These are phyloP conservation scores for Oryza meridionalis DNA, from an alignment of 176 grass and related monocot genomes.

Conservation along the genomic window DNA sequence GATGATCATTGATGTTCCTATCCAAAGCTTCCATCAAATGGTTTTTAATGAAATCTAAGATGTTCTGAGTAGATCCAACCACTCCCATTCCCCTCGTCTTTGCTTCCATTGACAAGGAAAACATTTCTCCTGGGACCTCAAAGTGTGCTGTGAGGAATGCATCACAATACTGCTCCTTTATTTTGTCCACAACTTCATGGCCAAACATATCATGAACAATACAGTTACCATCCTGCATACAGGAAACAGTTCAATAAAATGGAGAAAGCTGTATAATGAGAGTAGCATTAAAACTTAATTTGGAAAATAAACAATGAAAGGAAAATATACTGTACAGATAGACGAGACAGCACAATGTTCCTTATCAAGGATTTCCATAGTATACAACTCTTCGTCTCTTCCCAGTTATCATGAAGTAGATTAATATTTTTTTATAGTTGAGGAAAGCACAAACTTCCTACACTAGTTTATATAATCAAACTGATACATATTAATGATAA, in stretches of 20 bases:
- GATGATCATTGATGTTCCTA: slow-evolving; percentile 73
- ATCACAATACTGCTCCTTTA: slow-evolving; percentile 91
- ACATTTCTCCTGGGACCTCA: slow-evolving; percentile 99
- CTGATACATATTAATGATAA: slow-evolving; percentile 1
- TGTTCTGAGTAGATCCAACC: slow-evolving; percentile 94
- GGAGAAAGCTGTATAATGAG: not conserved
- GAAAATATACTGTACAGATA: not conserved
- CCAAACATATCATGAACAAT: slow-evolving; percentile 98
- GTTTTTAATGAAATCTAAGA: slow-evolving; percentile 88
- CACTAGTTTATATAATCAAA: slow-evolving; percentile 9
- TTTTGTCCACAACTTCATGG: slow-evolving; percentile 86
- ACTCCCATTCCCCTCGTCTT: slow-evolving; percentile 93
- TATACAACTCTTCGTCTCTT: not conserved
- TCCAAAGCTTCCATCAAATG: slow-evolving; percentile 73
- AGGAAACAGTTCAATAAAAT: slow-evolving; percentile 33
- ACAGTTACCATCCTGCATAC: slow-evolving; percentile 84
- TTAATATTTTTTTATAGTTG: not conserved
- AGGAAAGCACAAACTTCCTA: not conserved
- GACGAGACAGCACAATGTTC: not conserved
- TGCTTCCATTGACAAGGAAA: slow-evolving; percentile 96
- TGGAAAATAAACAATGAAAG: not conserved
- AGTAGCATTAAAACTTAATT: not conserved
- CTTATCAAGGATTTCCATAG: not conserved
- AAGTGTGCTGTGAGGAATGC: slow-evolving; percentile 95
- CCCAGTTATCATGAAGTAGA: not conserved